A percentile compares a stretch with the other conserved stretches of the same genome.
These are phyloP conservation scores for Pseudogymnoascus verrucosus DNA, from an alignment of 2,329 filamentous ascomycete genomes.

Conservation along the genomic window DNA sequence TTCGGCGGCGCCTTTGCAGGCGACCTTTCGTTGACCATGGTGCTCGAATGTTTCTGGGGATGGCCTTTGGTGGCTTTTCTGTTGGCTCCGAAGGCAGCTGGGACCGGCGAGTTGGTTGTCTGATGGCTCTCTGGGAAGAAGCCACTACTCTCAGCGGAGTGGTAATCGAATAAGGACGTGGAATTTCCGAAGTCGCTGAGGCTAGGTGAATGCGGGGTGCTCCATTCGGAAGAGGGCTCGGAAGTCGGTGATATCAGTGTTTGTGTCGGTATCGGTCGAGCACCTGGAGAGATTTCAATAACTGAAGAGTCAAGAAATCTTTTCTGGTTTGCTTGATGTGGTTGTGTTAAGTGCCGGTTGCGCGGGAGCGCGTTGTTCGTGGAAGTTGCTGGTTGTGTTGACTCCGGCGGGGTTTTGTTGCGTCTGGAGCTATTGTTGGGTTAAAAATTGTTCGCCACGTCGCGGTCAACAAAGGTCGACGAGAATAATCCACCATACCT, in stretches of 20 bases:
- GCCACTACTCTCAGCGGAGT: neutral
- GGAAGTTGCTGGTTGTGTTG: slow-evolving; percentile 2
- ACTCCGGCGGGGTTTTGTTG: neutral
- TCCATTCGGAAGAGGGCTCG: slow-evolving; percentile 10
- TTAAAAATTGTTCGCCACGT: slow-evolving; percentile 5
- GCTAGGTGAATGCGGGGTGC: slow-evolving; percentile 10
- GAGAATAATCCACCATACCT: neutral
- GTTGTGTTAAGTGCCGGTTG: neutral
- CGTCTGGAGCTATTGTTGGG: neutral
- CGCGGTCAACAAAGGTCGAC: neutral
- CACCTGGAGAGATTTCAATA: neutral
- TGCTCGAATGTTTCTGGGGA: slow-evolving; percentile 10
- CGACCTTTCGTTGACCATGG: slow-evolving; percentile 28
- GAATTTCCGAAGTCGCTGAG: slow-evolving; percentile 26
- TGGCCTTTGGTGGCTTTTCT: slow-evolving; percentile 10
- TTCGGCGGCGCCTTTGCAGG: slow-evolving; percentile 24
- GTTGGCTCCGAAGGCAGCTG: slow-evolving; percentile 13
- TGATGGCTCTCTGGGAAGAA: slow-evolving; percentile 11
- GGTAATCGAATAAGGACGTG: slow-evolving; percentile 22
- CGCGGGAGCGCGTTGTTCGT: neutral
- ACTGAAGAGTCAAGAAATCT: neutral
- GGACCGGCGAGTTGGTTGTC: slow-evolving; percentile 13
- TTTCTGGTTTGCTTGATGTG: neutral
- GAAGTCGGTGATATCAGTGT: neutral
- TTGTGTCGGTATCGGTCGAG: neutral